Evolutionary conservation across 2,329 filamentous ascomycete genomes (phyloP), one percentile per base, ranked within the genome.

Genomic region (Microascus cirrosus): DNA sequence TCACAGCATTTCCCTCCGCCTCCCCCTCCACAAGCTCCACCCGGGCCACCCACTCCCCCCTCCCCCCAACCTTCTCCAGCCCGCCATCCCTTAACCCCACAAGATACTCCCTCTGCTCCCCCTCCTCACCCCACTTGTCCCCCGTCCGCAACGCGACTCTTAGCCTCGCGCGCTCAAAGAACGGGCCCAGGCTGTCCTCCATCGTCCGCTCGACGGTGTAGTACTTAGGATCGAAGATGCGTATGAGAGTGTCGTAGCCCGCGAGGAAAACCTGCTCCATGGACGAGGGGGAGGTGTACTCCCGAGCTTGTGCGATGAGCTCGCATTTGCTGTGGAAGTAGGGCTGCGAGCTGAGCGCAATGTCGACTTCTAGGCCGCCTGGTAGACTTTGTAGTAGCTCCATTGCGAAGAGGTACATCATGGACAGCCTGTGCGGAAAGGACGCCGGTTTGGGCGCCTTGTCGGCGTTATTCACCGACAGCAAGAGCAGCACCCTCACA

Each of bases 211-310:
- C 56, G 10, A 53, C 12, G 15, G 57, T 67, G 66, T 90, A 90
- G 70, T 93, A 93, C 67, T 87, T 89, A 0, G 86, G 79, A 54
- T 88, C 76, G 57, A 89, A 81, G 56, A 93, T 82, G 22, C 89
- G 80, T 18, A 87, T 82, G 7, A 92, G 71, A 0, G 89, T 93
- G 65, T 93, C 89, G 67, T 84, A 93, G 32, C 89, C 89, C 1
- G 83, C 80, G 2, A 92, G 78, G 65, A 89, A 89, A 3, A 88
- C 72, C 64, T 90, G 86, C 57, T 78, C 73, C 8, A 68, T 65
- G 28, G 28, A 8, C 11, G 20, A 11, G 24, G 35, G 35, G 36
- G 24, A 42, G 6, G 66, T 57, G 62, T 81, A 83, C 42, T 74
- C 72, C 0, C 73, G 71, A 0, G 69, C 68, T 10, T 68, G 65